phyloP scores from a whole-genome alignment of 108 stramenopile species.

The Nitzschia inconspicua region DNA sequence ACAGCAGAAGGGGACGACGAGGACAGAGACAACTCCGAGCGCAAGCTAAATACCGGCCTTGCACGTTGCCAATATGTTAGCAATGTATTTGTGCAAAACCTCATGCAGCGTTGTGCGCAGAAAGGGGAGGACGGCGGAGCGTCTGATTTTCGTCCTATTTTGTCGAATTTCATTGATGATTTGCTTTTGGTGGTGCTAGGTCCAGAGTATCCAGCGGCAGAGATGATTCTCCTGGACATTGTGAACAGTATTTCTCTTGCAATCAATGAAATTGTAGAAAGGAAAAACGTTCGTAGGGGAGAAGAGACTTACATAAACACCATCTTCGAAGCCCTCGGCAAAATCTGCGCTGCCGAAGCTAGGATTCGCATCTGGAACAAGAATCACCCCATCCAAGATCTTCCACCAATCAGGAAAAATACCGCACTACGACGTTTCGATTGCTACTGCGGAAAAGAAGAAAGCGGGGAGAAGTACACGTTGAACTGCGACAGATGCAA shows the following conservation, averaged over 20 bases:
- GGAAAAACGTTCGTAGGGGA: slow-evolving; percentile 22
- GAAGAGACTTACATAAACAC: slow-evolving; percentile 68
- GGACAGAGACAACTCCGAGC: slow-evolving; percentile 5
- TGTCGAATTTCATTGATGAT: slow-evolving; percentile 87
- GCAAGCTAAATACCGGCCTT: slow-evolving; percentile 47
- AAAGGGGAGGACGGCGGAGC: slow-evolving; percentile 88
- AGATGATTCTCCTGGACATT: slow-evolving; percentile 77
- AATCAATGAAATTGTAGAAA: slow-evolving; percentile 36
- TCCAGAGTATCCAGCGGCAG: slow-evolving; percentile 90
- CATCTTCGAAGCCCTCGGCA: slow-evolving; percentile 84
- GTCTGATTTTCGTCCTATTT: slow-evolving; percentile 84
- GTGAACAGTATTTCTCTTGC: slow-evolving; percentile 50
- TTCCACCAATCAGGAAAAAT: slow-evolving; percentile 1
- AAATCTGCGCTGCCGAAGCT: slow-evolving; percentile 75
- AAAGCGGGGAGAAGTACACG: slow-evolving; percentile 61
- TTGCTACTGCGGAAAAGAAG: slow-evolving; percentile 67
- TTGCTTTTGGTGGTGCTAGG: slow-evolving; percentile 66
- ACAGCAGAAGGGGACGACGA: slow-evolving; percentile 18
- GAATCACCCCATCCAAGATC: slow-evolving; percentile 43
- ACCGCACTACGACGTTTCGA: background rate
- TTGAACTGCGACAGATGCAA: slow-evolving; percentile 86
- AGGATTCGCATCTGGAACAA: slow-evolving; percentile 40
- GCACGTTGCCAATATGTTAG: slow-evolving; percentile 49
- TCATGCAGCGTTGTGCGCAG: slow-evolving; percentile 64
- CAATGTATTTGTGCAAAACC: slow-evolving; percentile 54